Conservation (phyloP, 345 rosid species). For the Dimocarpus longan region DNA sequence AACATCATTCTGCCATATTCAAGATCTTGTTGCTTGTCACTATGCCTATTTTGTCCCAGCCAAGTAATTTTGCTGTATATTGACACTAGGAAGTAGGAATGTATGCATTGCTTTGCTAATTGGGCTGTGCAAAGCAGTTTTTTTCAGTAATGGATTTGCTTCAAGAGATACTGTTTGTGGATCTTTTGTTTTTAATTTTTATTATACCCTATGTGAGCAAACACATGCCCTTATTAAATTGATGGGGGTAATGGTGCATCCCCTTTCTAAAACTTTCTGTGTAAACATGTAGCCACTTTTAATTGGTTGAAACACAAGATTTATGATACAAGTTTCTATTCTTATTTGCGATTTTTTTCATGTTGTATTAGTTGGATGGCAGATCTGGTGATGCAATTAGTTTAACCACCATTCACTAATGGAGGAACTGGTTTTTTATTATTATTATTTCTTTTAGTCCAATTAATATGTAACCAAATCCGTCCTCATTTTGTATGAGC, state of each 20-base stretch:
- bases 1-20: neutral
- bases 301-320: neutral
- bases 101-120: neutral
- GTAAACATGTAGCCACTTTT: neutral
- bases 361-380: neutral
- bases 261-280: neutral
- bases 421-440: neutral
- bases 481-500: no score
- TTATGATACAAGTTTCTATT: neutral
- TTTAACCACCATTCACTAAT: neutral
- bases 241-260: neutral
- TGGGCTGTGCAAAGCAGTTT: neutral
- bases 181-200: neutral
- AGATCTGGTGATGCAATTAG: neutral
- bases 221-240: neutral
- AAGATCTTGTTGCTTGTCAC: constrained; percentile 4
- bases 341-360: neutral
- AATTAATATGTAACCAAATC: neutral
- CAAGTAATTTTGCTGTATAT: neutral
- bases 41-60: neutral
- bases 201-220: neutral
- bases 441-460: neutral
- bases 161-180: neutral
- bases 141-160: neutral
- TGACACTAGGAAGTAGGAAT: neutral